These are phyloP conservation scores for Antrodiella citrinella DNA, from an alignment of 768 basidiomycete species.

Conservation along the genomic window DNA sequence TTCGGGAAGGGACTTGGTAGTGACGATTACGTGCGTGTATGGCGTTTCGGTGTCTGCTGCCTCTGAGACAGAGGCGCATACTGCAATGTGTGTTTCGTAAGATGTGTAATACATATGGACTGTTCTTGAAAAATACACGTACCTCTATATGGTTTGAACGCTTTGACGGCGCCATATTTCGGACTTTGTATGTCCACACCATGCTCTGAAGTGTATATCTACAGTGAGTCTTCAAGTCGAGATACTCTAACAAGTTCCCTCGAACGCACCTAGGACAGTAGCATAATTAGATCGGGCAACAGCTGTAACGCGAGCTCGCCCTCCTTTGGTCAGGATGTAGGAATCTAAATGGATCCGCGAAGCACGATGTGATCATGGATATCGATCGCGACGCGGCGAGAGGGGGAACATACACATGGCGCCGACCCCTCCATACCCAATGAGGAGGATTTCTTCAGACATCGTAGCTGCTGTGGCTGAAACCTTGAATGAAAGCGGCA, in stretches of 20 bases:
- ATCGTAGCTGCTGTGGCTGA: not conserved
- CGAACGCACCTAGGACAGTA: slow-evolving; percentile 40
- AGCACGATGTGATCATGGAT: too few species aligned
- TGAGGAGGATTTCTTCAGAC: slow-evolving; percentile 48
- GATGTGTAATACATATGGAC: too few species aligned
- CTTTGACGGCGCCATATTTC: slow-evolving; percentile 49
- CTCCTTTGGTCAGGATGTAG: slow-evolving; percentile 19
- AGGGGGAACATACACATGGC: slow-evolving; percentile 48
- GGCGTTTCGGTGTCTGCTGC: slow-evolving; percentile 41
- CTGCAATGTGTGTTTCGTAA: too few species aligned
- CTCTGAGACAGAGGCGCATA: slow-evolving; percentile 47
- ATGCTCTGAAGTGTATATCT: slow-evolving; percentile 27
- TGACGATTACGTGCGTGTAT: slow-evolving; percentile 59
- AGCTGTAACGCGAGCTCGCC: slow-evolving; percentile 56
- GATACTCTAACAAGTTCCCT: not conserved
- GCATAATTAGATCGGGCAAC: slow-evolving; percentile 69
- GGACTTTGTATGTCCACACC: slow-evolving; percentile 50
- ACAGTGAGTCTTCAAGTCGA: not conserved
- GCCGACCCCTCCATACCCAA: slow-evolving; percentile 63
- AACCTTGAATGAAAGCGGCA: too few species aligned
- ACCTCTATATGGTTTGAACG: slow-evolving; percentile 63
- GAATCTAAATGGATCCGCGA: too few species aligned
- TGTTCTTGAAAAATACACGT: slow-evolving; percentile 19
- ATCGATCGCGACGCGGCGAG: too few species aligned
- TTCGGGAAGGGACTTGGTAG: slow-evolving; percentile 73